Base-by-base conservation (phyloP, 208 protist species). In the Leishmania braziliensis region DNA sequence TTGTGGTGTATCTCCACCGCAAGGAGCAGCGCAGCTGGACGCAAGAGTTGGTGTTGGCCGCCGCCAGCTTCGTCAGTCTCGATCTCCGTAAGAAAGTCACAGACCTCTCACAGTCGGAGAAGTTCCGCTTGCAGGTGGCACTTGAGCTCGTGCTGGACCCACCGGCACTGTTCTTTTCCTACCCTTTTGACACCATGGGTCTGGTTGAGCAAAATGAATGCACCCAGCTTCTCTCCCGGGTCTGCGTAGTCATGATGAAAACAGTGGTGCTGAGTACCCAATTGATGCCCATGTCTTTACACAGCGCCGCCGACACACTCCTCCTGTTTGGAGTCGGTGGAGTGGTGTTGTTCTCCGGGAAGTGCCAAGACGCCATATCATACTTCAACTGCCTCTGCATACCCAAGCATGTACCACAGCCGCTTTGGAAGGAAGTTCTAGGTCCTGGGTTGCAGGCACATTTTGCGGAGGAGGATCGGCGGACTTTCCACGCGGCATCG, bases 131-230 rank as follows among this genome's bases (percentile, higher is more conserved):
- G 79, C 84, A 83, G 77, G 75, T 95, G 54, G 91, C 86, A 3
- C 85, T 93, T 82, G 91, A 95, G 84, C 79, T 95, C 46, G 82
- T 91, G 33, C 84, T 90, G 53, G 89, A 95, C 78, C 83, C 89
- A 46, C 87, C 91, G 23, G 79, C 90, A 33, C 75, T 95, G 43
- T 75, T 92, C 39, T 79, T 87, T 23, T 78, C 76, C 10, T 88
- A 91, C 65, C 85, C 91, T 0, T 84, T 94, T 43, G 82, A 85
- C 20, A 56, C 81, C 26, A 79, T 94, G 75, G 69, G 68, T 53
- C 46, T 79, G 62, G 73, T 33, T 60, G 81, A 80, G 39, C 85
- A 85, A 43, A 48, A 72, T 43, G 83, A 85, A 46, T 77, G 76
- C 46, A 83, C 83, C 14, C 72, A 73, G n/a, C 36, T 92, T 14